Conservation (phyloP, 495 filamentous ascomycete genomes). For the Copromyces sp. region DNA sequence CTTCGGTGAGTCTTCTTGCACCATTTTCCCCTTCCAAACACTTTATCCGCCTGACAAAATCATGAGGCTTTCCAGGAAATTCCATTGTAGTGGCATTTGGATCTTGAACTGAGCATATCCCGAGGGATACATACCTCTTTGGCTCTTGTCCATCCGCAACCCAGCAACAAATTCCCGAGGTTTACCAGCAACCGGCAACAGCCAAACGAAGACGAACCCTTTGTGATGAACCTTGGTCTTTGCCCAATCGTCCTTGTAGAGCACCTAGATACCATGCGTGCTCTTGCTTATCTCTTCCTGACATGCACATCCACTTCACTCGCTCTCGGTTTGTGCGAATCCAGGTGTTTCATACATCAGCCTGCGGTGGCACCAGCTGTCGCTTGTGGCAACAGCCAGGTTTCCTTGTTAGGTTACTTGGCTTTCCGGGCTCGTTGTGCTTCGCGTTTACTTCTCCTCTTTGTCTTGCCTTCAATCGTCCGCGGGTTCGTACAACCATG, state of each 20-base stretch:
- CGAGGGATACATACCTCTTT: neutral
- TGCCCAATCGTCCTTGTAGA: neutral
- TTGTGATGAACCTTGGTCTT: neutral
- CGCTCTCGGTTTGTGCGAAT: neutral
- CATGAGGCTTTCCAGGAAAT: neutral
- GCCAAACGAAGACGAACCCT: neutral
- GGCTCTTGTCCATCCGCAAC: neutral
- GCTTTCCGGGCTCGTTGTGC: neutral
- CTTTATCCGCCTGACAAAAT: neutral
- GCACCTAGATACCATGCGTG: neutral
- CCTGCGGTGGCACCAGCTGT: neutral
- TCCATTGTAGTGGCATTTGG: neutral
- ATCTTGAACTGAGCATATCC: neutral
- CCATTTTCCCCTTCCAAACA: neutral
- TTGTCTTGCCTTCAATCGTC: neutral
- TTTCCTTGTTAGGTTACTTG: neutral
- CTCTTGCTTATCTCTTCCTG: neutral
- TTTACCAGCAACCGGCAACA: neutral
- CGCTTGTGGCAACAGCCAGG: neutral
- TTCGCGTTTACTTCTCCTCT: neutral
- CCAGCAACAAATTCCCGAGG: neutral
- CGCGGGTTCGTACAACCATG: neutral
- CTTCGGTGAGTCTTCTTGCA: neutral
- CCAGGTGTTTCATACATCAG: neutral
- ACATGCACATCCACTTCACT: neutral